Evolutionary conservation across 257 asterid genomes (phyloP).

Genomic region (Parsonsia alboflavescens): DNA sequence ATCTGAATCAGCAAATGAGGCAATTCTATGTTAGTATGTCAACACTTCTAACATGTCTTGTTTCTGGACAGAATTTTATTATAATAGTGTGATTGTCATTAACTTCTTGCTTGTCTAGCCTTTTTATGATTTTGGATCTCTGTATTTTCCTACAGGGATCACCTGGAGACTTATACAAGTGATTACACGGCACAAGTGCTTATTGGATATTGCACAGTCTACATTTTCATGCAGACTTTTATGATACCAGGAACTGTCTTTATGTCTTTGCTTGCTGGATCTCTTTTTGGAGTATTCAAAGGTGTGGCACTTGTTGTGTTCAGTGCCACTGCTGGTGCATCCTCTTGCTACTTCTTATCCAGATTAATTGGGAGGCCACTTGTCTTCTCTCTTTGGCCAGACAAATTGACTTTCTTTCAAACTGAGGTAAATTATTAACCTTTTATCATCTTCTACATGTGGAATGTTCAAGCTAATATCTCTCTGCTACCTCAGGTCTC

Average conservation of each 20-base stretch:
- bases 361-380: slow-evolving; percentile 90
- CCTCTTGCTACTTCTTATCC: slow-evolving; percentile 86
- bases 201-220: slow-evolving; percentile 79
- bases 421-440: slow-evolving; percentile 52
- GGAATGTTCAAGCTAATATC: slow-evolving; percentile 8
- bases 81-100: background rate
- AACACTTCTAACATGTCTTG: background rate
- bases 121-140: slow-evolving; percentile 11
- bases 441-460: background rate
- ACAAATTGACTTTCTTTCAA: slow-evolving; percentile 76
- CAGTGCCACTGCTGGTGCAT: slow-evolving; percentile 93
- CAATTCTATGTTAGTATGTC: background rate
- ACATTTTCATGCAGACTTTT: slow-evolving; percentile 97
- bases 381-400: slow-evolving; percentile 92
- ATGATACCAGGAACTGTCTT: slow-evolving; percentile 97
- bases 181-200: slow-evolving; percentile 91
- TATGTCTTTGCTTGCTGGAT: slow-evolving; percentile 94
- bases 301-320: slow-evolving; percentile 91
- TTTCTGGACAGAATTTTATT: background rate
- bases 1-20: background rate
- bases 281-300: slow-evolving; percentile 80
- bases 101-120: background rate
- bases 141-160: slow-evolving; percentile 43
- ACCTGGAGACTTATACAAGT: slow-evolving; percentile 87
- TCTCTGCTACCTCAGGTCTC: slow-evolving; percentile 52